Evolutionary conservation across 768 basidiomycete species (phyloP), one percentile per base, ranked within the genome.

Genomic region (Macrolepiota dolichaula): DNA sequence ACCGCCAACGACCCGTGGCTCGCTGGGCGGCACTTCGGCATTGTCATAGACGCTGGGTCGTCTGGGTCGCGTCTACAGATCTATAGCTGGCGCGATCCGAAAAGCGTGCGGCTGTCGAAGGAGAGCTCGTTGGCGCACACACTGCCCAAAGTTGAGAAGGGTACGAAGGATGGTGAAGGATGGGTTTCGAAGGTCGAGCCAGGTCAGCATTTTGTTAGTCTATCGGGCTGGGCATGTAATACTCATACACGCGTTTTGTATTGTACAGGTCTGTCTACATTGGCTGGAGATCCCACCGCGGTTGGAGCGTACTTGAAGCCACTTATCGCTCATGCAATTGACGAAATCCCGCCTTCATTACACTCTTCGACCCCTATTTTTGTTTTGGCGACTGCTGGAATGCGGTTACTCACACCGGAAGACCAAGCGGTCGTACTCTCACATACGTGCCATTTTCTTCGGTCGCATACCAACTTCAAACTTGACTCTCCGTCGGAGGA

Each of bases 21-120:
- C 59, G 75, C 82, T 62, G 86, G 85, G 58, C 87, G 94, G 66
- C 86, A 88, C 67, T 96, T 94, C 74, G 94, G 93, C 62, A 84
- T 98, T 62, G 95, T 98, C 64, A 93, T 99, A 73, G 97, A 99
- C 79, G 97, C 97, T 70, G 97, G 97, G 63, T 97, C 95, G 72
- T 98, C 95, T 24, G 97, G 97, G 29, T 98, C 96, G 4, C 80
- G 97, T 57, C 78, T 98, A 37, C 96, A 98, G 73, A 94, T 98
- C 66, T 98, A 99, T 77, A 94, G 92, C 72, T 99, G 96, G 97
- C 84, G 84, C 64, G 89, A 98, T 72, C 89, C 96, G 22, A 80
- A 84, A 59, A 72, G 79, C 7, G 68, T 79, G 17, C 66, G 65
- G 2, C 78, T 87, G 47, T 78, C 81, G 17, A 79, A 83, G 59